Evolutionary conservation across 371 early-diverging fungal genomes (phyloP), one percentile per base, ranked within the genome.

Genomic region (Syncephalastrum sp.): DNA sequence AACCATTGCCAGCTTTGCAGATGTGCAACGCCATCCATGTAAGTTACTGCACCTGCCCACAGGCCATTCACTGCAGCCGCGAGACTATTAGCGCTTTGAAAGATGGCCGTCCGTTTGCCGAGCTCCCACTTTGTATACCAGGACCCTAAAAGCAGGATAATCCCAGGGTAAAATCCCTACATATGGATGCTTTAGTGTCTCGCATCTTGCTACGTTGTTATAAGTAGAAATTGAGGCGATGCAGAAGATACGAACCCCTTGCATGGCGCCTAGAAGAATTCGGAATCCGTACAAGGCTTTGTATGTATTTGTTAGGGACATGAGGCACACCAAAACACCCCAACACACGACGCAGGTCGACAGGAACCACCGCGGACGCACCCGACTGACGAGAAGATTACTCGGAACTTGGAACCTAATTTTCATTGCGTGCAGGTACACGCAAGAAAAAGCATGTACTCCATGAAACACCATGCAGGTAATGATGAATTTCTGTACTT

Each of bases 361-460:
- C n/a, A 54, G 27, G 42, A 45, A 54, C 23, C 42, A 54, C 3
- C 27, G 45, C 4, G 54, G 54, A 17, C 19, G 25, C 2, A 54
- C 54, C 29, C 46, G 54, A 13, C 54, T 54, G 24, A 54, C 29
- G 19, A 54, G 27, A 33, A 54, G 27, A 15, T 54, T 54, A 25
- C 54, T 54, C 29, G 54, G 54, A 27, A 54, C 46, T 45, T 54
- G 54, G 46, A 54, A 54, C n/a, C 54, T 54, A 27, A 16, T 15
- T 50, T 23, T 16, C 12, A 10, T 12, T 6, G 3, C 1, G n/a
- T 45, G 5, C 12, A 24, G 13, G 17, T 47, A 47, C 13, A 19
- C 17, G 17, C 19, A 47, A 47, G 16, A 19, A 19, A 24, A 47
- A 23, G 47, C 47, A 23, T 16, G 21, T 16, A 24, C 17, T 12